These are phyloP conservation scores for Clathrus columnatus DNA, from an alignment of 768 basidiomycete genomes.

Conservation along the genomic window DNA sequence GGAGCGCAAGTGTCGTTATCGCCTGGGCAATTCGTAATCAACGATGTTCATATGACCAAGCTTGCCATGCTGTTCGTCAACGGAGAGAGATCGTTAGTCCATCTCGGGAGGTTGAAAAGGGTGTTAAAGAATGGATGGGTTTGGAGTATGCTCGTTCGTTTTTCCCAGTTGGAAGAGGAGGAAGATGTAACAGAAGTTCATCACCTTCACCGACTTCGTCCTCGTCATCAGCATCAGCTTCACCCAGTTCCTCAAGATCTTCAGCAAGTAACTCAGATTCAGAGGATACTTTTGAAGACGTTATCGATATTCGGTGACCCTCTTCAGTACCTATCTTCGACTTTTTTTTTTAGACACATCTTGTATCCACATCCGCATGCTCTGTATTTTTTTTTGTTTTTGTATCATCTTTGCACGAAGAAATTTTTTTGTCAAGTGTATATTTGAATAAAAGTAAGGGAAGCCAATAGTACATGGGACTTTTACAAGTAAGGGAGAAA, in stretches of 20 bases:
- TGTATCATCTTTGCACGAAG: no score
- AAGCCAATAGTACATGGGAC: no score
- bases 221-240: background rate
- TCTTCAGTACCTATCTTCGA: background rate
- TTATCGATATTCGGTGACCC: background rate
- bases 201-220: background rate
- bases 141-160: background rate
- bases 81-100: slow-evolving; percentile 2
- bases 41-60: background rate
- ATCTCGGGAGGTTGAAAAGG: background rate
- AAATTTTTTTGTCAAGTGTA: no score
- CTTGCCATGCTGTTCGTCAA: background rate
- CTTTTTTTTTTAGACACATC: background rate
- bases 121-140: slow-evolving; percentile 4
- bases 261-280: background rate
- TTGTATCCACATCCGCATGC: background rate
- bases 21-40: slow-evolving; percentile 5
- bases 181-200: background rate
- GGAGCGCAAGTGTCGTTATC: slow-evolving; percentile 3
- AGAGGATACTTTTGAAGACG: background rate
- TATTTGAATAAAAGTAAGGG: no score
- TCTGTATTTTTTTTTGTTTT: background rate
- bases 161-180: slow-evolving; percentile 3
- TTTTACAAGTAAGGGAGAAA: no score
- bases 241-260: background rate